Evolutionary conservation across 2,329 filamentous ascomycete species (phyloP), one percentile per base, ranked within the genome.

Genomic region (Paracoccidioides lutzii): DNA sequence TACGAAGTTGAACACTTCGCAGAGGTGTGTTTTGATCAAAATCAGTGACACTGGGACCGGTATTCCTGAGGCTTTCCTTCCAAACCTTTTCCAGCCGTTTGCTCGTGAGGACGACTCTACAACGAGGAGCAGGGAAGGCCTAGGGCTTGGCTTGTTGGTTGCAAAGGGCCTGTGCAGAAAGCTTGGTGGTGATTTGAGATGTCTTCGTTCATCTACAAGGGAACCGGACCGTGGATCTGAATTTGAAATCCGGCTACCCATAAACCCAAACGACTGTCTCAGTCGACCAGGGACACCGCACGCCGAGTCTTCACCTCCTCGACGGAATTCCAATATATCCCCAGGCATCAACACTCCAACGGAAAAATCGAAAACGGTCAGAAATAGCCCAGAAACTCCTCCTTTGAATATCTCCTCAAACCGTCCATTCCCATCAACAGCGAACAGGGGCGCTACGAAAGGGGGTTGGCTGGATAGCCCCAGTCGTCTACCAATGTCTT

Each of bases 101-200:
- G 81, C 83, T 30, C 77, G 83, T 58, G 81, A 85, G 67, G 83
- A 88, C 65, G 78, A 81, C 52, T 85, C 83, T 1, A 79, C 82
- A 12, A 86, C 82, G 5, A 75, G 84, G 45, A 78, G 79, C 58
- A 83, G 79, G 64, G 84, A 88, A 66, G 84, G 84, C 0, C 73
- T 87, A 3, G 84, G 84, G 0, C 72, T 88, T 5, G 84, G 84
- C 33, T 71, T 88, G 9, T 76, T 87, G 64, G 84, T 87, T n/a
- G 84, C 84, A 0, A 87, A 87, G 68, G 83, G 83, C 3, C 74
- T 87, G 48, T 81, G 84, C 4, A 76, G 84, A 54, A 84, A 83
- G 65, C 78, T 87, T 55, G 82, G 83, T 32, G 84, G 84, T 14
- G 84, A 87, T 67, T 71, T 88, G 22, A 77, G 79, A 53, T 81